Conservation (phyloP, 169 alveolate genomes). For the Cryptosporidium canis region DNA sequence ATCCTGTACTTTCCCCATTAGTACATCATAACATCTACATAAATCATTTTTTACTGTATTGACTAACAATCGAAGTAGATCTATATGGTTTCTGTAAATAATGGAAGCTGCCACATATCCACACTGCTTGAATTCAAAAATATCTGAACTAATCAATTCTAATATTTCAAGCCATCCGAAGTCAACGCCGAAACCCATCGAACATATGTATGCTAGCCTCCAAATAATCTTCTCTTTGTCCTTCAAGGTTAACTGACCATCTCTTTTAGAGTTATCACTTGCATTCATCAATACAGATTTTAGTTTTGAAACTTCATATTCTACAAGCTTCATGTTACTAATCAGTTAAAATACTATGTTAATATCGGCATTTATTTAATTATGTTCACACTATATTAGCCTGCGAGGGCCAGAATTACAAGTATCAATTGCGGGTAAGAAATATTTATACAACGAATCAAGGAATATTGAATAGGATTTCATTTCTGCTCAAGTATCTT, state of each 20-base stretch:
- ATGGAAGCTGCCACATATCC: slow-evolving; percentile 62
- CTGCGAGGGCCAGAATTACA: not conserved
- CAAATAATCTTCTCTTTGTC: slow-evolving; percentile 48
- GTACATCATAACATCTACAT: slow-evolving; percentile 4
- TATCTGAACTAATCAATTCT: slow-evolving; percentile 27
- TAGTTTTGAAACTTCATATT: slow-evolving; percentile 18
- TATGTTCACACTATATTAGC: not conserved
- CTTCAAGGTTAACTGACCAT: slow-evolving; percentile 1
- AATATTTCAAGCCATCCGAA: slow-evolving; percentile 58
- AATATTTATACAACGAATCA: not conserved
- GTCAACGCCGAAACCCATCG: slow-evolving; percentile 38
- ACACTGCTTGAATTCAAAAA: slow-evolving; percentile 10
- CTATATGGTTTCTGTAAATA: not conserved
- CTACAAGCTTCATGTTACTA: slow-evolving; percentile 15
- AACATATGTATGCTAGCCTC: slow-evolving; percentile 23
- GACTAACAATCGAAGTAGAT: slow-evolving; percentile 44
- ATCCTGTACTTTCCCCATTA: not conserved
- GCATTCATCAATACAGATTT: not conserved
- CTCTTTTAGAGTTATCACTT: not conserved
- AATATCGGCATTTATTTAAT: not conserved
- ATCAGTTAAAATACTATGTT: not conserved
- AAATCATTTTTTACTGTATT: slow-evolving; percentile 68
- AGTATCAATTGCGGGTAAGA: not conserved
- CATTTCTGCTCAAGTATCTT: no score
- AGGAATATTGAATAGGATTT: no score